Percentiles rank a stretch among this genome's conserved stretches.
These are phyloP conservation scores for Mayamaea pseudoterrestris DNA, from an alignment of 108 stramenopile genomes.

Conservation along the genomic window DNA sequence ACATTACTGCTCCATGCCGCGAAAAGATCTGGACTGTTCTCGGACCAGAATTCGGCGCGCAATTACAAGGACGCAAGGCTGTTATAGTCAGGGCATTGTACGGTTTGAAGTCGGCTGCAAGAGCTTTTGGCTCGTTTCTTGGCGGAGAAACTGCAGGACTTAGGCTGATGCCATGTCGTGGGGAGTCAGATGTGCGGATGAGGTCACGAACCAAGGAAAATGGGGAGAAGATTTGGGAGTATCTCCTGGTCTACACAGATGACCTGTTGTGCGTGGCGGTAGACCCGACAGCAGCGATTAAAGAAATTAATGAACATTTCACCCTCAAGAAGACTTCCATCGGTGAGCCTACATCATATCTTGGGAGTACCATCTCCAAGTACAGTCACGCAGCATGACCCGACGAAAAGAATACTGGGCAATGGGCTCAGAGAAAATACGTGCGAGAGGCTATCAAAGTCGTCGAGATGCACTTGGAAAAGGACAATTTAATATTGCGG, in stretches of 20 bases:
- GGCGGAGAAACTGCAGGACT: no score
- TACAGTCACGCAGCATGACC: no score
- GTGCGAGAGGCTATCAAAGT: background rate
- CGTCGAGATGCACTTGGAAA: background rate
- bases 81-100: conserved; percentile 23
- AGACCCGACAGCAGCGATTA: conserved; percentile 3
- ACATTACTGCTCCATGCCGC: conserved; percentile 21
- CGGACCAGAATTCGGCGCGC: conserved; percentile 25
- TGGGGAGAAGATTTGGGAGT: conserved; percentile 9
- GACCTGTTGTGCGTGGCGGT: conserved; percentile 10
- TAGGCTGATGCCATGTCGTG: conserved; percentile 23
- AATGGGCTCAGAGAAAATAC: background rate
- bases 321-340: conserved; percentile 10
- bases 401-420: conserved; percentile 1
- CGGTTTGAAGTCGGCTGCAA: conserved; percentile 23
- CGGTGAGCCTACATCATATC: conserved; percentile 10
- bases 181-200: conserved; percentile 24
- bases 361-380: conserved; percentile 12
- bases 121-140: conserved; percentile 11
- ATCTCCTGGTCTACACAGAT: conserved; percentile 17
- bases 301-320: conserved; percentile 8
- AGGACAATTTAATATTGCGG: background rate
- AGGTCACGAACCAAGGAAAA: background rate
- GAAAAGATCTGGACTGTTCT: conserved; percentile 18
- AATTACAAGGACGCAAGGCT: conserved; percentile 8